Conservation (phyloP, 73 alveolate genomes). For the Paramecium primaurelia region DNA sequence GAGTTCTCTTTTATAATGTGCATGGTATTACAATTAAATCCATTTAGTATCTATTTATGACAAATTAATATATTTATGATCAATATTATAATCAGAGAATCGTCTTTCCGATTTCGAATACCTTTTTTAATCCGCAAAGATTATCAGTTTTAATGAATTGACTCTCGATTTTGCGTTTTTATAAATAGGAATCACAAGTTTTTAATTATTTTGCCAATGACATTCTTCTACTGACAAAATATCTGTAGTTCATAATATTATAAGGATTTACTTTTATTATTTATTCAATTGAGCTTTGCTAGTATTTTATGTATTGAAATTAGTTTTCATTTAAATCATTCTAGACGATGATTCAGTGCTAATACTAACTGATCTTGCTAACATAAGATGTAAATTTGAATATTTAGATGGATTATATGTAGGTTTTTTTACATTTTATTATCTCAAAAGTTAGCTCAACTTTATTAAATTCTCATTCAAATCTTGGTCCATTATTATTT, state of each 20-base stretch:
- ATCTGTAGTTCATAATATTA: neutral
- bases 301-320: neutral
- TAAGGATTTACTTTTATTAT: neutral
- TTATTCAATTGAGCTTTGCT: neutral
- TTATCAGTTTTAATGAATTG: neutral
- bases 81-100: neutral
- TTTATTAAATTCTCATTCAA: neutral
- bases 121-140: neutral
- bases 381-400: neutral
- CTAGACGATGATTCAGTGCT: constrained; percentile 11
- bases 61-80: neutral
- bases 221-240: neutral
- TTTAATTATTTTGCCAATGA: neutral
- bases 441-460: neutral
- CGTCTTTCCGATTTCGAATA: neutral
- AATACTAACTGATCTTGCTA: constrained; percentile 2
- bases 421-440: neutral
- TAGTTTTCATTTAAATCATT: neutral
- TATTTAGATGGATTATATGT: neutral
- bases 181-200: neutral
- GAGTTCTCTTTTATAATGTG: neutral
- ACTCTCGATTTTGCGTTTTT: neutral
- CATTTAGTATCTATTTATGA: neutral
- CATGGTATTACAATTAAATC: neutral
- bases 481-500: neutral